Conservation (phyloP, 768 basidiomycete genomes). For the Naganishia friedmannii region DNA sequence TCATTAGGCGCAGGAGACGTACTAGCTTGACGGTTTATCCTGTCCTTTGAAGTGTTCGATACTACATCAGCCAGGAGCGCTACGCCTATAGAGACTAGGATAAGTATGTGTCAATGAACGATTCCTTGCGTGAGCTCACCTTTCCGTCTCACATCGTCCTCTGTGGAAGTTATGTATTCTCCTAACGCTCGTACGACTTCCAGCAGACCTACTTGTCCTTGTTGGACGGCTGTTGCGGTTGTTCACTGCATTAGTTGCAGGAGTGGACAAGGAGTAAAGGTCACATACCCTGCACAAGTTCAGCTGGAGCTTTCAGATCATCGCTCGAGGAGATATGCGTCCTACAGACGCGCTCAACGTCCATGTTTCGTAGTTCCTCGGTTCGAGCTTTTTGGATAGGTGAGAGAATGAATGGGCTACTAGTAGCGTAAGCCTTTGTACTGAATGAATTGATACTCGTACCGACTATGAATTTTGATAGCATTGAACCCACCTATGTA, state of each 20-base stretch:
- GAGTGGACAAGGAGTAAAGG: not conserved
- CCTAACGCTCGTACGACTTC: conserved; percentile 81
- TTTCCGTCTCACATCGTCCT: conserved; percentile 71
- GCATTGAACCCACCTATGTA: too few species aligned
- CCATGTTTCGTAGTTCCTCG: conserved; percentile 35
- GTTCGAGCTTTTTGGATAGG: not conserved
- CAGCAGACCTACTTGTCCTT: conserved; percentile 63
- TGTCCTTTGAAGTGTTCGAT: conserved; percentile 60
- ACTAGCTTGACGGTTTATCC: conserved; percentile 80
- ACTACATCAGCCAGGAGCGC: conserved; percentile 75
- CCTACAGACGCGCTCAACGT: conserved; percentile 44
- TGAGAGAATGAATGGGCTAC: not conserved
- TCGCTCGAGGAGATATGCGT: conserved; percentile 49
- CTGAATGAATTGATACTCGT: too few species aligned
- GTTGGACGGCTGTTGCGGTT: conserved; percentile 52
- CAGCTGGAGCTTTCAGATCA: conserved; percentile 39
- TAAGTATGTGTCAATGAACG: not conserved
- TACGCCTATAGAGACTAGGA: conserved; percentile 62
- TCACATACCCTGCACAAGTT: conserved; percentile 45
- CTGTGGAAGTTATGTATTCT: conserved; percentile 81
- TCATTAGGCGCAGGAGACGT: conserved; percentile 38
- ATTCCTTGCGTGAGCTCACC: conserved; percentile 56
- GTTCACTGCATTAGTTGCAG: not conserved
- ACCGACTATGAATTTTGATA: too few species aligned
- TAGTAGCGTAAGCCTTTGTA: too few species aligned